Evolutionary conservation across 495 filamentous ascomycete genomes (phyloP).

Genomic region (Penicillium waksmanii): DNA sequence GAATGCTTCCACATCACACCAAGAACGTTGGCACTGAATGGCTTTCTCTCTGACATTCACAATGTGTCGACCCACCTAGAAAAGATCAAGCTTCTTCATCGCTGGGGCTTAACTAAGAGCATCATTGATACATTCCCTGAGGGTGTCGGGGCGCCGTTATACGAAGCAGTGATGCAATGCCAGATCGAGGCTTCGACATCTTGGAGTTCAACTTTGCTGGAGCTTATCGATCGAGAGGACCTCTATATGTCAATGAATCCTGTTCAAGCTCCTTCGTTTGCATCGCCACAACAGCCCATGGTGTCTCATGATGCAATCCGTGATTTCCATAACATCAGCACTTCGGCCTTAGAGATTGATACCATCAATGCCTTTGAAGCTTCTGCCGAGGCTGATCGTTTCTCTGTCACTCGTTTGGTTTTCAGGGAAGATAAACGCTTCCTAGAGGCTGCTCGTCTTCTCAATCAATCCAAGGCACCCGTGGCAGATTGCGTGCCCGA

Average conservation of each 20-base stretch:
- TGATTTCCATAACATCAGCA: conserved; percentile 76
- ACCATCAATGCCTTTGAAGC: conserved; percentile 63
- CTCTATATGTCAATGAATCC: conserved; percentile 66
- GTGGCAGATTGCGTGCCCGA: conserved; percentile 76
- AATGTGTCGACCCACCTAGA: conserved; percentile 35
- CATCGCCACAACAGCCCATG: conserved; percentile 40
- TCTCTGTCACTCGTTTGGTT: conserved; percentile 77
- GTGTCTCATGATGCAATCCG: conserved; percentile 66
- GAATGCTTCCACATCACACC: conserved; percentile 59
- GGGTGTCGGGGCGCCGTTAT: conserved; percentile 74
- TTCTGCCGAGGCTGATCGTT: conserved; percentile 75
- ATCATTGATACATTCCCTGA: conserved; percentile 79
- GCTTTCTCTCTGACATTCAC: conserved; percentile 52
- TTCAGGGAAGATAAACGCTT: conserved; percentile 91
- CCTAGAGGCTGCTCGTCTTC: conserved; percentile 73
- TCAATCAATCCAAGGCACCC: conserved; percentile 77
- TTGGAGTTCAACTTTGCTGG: conserved; percentile 71
- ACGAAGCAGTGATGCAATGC: conserved; percentile 81
- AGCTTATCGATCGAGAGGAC: conserved; percentile 82
- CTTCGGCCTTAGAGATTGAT: conserved; percentile 61
- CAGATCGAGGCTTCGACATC: conserved; percentile 77
- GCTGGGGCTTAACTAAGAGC: conserved; percentile 47
- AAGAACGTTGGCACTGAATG: conserved; percentile 66
- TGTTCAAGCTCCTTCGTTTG: conserved; percentile 35
- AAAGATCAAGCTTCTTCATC: conserved; percentile 46